A percentile compares a stretch with the other conserved stretches of the same genome.
phyloP scores from a whole-genome alignment of 345 rosid genomes.

The Eutrema japonicum region DNA sequence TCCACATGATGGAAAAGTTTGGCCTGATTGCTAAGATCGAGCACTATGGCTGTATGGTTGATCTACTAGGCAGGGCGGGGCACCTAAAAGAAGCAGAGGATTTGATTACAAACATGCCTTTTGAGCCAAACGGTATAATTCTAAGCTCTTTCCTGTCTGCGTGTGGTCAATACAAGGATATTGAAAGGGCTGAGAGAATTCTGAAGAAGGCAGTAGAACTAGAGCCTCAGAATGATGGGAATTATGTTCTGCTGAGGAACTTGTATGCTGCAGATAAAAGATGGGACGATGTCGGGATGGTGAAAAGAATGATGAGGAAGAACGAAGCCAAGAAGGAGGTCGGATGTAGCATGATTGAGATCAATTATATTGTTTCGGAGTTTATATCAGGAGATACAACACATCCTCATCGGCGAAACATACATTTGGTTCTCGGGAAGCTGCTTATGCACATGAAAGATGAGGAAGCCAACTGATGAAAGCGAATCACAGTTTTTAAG shows the following conservation, averaged over 20 bases:
- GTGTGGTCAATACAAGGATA: constrained; percentile 61
- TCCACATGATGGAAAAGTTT: constrained; percentile 56
- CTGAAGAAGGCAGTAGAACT: constrained; percentile 44
- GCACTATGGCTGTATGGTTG: constrained; percentile 79
- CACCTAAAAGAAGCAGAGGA: constrained; percentile 64
- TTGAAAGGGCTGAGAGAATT: constrained; percentile 57
- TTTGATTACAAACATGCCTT: constrained; percentile 69
- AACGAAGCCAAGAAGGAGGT: constrained; percentile 66
- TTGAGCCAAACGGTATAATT: constrained; percentile 62
- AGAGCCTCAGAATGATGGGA: constrained; percentile 67
- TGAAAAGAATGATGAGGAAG: constrained; percentile 65
- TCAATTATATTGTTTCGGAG: constrained; percentile 57
- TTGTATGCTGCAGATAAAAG: constrained; percentile 63
- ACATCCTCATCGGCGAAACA: constrained; percentile 47
- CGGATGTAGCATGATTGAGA: constrained; percentile 72
- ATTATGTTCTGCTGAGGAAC: constrained; percentile 66
- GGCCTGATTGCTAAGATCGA: constrained; percentile 60
- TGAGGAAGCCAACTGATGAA: constrained; percentile 25
- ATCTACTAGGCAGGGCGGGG: constrained; percentile 76
- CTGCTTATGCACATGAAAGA: constrained; percentile 55
- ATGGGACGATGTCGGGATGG: constrained; percentile 63
- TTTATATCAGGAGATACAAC: constrained; percentile 65
- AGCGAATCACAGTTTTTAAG: constrained; percentile 4
- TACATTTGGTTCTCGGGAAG: constrained; percentile 47
- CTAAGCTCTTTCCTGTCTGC: constrained; percentile 72